phyloP scores from a whole-genome alignment of 768 basidiomycete species.

The Xerocomus brunneocitrinus region DNA sequence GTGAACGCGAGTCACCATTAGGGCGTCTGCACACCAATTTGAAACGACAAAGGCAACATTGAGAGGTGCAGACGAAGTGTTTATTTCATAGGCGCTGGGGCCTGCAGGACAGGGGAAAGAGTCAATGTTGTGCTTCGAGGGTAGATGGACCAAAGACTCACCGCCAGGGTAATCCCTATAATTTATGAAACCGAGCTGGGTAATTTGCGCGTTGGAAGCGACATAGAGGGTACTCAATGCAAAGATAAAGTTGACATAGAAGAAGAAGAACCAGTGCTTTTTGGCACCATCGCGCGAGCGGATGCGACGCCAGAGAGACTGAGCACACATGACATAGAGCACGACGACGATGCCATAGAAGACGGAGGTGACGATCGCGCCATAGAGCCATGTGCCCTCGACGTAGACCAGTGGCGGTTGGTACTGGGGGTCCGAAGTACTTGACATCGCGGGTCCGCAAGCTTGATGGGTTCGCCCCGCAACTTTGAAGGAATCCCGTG shows the following conservation, averaged over 20 bases:
- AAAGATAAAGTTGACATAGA: slow-evolving; percentile 29
- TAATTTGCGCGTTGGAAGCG: slow-evolving; percentile 21
- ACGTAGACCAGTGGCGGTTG: slow-evolving; percentile 13
- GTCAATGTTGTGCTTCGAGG: neutral
- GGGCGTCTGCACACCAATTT: slow-evolving; percentile 29
- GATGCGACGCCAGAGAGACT: slow-evolving; percentile 25
- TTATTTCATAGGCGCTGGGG: slow-evolving; percentile 22
- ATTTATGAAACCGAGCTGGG: slow-evolving; percentile 29
- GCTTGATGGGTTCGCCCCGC: no score
- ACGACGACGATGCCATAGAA: slow-evolving; percentile 28
- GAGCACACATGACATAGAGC: slow-evolving; percentile 24
- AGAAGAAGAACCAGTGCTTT: slow-evolving; percentile 26
- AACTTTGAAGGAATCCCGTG: no score
- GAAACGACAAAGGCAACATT: slow-evolving; percentile 28
- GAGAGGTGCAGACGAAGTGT: slow-evolving; percentile 24
- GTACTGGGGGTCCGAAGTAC: slow-evolving; percentile 4
- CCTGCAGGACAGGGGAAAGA: slow-evolving; percentile 7
- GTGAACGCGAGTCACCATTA: slow-evolving; percentile 22
- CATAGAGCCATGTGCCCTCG: slow-evolving; percentile 30
- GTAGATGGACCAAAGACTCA: slow-evolving; percentile 1
- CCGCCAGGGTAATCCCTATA: slow-evolving; percentile 31
- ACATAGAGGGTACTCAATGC: slow-evolving; percentile 27
- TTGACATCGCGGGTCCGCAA: slow-evolving; percentile 13
- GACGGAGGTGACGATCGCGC: slow-evolving; percentile 25
- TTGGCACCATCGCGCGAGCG: slow-evolving; percentile 7